Evolutionary conservation across 106 monocot species (phyloP).

Genomic region (Dendrobium nobile): DNA sequence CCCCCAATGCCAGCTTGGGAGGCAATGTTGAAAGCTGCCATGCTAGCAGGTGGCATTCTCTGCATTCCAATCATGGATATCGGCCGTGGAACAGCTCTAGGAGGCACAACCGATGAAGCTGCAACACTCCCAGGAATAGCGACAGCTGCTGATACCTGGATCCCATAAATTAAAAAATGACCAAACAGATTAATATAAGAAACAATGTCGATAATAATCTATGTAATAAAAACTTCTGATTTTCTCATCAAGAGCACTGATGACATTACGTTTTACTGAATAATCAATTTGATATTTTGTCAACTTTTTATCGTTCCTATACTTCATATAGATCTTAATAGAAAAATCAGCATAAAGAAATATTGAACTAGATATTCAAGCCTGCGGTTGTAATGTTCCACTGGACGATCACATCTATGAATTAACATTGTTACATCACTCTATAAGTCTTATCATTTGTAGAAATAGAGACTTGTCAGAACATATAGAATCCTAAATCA

Average conservation of each 20-base stretch:
- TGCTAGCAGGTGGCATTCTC: slow-evolving; percentile 47
- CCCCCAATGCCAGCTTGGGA: slow-evolving; percentile 58
- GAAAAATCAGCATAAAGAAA: too few species aligned
- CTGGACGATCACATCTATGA: too few species aligned
- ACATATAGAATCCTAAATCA: neutral
- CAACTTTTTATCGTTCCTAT: too few species aligned
- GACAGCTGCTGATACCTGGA: slow-evolving; percentile 56
- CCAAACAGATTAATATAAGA: too few species aligned
- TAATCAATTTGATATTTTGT: neutral
- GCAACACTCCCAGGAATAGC: slow-evolving; percentile 31
- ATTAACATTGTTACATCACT: too few species aligned
- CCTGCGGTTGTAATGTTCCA: too few species aligned
- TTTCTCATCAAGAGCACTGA: neutral
- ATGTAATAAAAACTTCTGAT: neutral
- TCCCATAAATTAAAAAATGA: neutral
- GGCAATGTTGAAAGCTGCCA: slow-evolving; percentile 62
- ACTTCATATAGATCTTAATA: too few species aligned
- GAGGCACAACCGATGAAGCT: slow-evolving; percentile 32
- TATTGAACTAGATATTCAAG: too few species aligned
- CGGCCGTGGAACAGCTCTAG: slow-evolving; percentile 50
- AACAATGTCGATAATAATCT: neutral
- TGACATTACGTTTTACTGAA: neutral
- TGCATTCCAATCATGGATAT: slow-evolving; percentile 70
- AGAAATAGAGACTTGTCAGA: too few species aligned
- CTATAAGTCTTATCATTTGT: too few species aligned